Conservation (phyloP, 1,284 basidiomycete genomes). For the Cryptococcus sp. region DNA sequence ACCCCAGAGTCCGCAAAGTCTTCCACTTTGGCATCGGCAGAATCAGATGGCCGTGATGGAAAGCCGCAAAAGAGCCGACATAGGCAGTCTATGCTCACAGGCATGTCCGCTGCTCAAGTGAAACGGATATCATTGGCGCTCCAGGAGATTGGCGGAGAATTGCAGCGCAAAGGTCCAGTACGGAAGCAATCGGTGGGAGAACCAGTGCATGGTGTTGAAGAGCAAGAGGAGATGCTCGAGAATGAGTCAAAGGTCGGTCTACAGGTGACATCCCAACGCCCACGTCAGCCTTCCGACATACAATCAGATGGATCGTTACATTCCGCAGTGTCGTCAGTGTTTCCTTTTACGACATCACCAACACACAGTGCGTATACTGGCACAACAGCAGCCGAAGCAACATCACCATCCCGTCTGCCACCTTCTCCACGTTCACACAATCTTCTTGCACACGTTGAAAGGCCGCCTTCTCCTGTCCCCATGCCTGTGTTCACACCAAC, state of each 20-base stretch:
- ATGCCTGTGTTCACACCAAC: conserved; percentile 39
- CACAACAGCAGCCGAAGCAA: conserved; percentile 11
- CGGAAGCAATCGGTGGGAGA: conserved; percentile 2
- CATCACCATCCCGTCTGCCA: conserved; percentile 27
- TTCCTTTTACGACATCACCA: conserved; percentile 34
- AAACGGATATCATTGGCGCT: conserved; percentile 48
- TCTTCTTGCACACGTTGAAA: conserved; percentile 26
- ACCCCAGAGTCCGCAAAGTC: conserved; percentile 7
- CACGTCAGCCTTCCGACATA: conserved; percentile 11
- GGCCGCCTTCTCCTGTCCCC: conserved; percentile 19
- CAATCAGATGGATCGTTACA: conserved; percentile 21
- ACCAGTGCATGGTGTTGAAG: neutral
- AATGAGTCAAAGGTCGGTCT: conserved; percentile 3
- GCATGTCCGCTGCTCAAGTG: conserved; percentile 39
- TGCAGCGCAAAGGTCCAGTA: conserved; percentile 15
- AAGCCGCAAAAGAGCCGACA: conserved; percentile 12
- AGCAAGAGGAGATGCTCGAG: conserved; percentile 37
- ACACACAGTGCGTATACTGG: conserved; percentile 23
- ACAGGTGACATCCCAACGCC: neutral
- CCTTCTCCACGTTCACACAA: conserved; percentile 36
- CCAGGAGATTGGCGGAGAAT: conserved; percentile 39
- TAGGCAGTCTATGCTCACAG: conserved; percentile 39
- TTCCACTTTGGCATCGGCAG: neutral
- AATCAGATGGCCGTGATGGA: neutral
- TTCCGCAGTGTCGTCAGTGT: conserved; percentile 28